Conservation (phyloP, 495 filamentous ascomycete genomes). For the Xylaria scruposa region DNA sequence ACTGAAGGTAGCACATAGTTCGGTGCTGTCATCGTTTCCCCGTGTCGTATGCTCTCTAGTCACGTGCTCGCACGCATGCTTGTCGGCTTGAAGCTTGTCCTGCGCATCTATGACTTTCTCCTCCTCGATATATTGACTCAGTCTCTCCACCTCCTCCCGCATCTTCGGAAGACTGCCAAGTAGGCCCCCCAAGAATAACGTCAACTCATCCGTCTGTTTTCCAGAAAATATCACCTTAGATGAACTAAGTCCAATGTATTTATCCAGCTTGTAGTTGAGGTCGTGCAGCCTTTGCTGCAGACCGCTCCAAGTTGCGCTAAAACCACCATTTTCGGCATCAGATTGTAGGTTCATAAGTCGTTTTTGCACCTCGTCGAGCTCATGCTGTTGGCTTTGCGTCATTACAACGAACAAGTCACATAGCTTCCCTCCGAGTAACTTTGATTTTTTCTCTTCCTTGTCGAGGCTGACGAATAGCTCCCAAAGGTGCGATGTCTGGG, state of each 20-base stretch:
- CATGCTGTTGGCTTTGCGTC: slow-evolving; percentile 8
- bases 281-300: slow-evolving; percentile 2
- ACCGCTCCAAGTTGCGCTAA: background rate
- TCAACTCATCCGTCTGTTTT: slow-evolving; percentile 2
- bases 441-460: background rate
- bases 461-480: background rate
- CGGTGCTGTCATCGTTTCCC: background rate
- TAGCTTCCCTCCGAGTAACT: background rate
- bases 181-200: background rate
- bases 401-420: slow-evolving; percentile 4
- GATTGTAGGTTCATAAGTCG: background rate
- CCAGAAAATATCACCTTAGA: background rate
- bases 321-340: background rate
- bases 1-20: background rate
- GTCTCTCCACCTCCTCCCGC: background rate
- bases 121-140: background rate
- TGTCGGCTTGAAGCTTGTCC: background rate
- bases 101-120: background rate
- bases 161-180: background rate
- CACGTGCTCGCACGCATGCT: background rate
- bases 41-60: background rate
- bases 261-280: background rate
- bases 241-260: background rate
- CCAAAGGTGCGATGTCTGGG: background rate
- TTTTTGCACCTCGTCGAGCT: slow-evolving; percentile 18